A percentile compares a stretch with the other conserved stretches of the same genome.
Evolutionary conservation across 108 stramenopile genomes (phyloP).

Genomic region (Cyclostephanos invisitatus): DNA sequence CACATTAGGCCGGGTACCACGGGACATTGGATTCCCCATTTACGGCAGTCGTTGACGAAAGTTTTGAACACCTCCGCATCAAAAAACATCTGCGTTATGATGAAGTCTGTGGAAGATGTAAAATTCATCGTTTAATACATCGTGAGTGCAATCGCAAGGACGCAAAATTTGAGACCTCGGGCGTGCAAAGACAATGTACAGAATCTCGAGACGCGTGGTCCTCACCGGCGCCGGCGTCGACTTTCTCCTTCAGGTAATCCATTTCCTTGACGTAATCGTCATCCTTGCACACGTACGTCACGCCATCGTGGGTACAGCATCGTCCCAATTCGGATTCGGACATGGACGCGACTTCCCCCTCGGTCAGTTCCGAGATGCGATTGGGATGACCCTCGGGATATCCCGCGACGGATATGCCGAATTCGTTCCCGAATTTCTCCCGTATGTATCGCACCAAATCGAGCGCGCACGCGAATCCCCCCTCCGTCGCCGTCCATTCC

Average conservation of each 20-base stretch:
- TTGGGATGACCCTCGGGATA: constrained; percentile 99
- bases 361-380: constrained; percentile 81
- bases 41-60: constrained; percentile 92
- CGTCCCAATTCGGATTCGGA: constrained; percentile 81
- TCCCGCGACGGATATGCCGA: constrained; percentile 96
- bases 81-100: constrained; percentile 99
- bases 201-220: too few relatives aligned
- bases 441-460: constrained; percentile 98
- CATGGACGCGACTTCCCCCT: constrained; percentile 71
- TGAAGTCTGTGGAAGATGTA: constrained; percentile 68
- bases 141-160: background rate
- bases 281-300: constrained; percentile 89
- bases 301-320: constrained; percentile 78
- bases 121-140: background rate
- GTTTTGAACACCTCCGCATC: constrained; percentile 90
- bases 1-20: constrained; percentile 99
- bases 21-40: constrained; percentile 91
- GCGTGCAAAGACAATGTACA: too few relatives aligned
- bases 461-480: constrained; percentile 96
- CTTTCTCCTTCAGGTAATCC: constrained; percentile 90
- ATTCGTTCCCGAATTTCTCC: constrained; percentile 84
- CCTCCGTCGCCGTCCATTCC: constrained; percentile 94
- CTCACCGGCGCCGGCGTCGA: constrained; percentile 93
- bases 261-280: constrained; percentile 97
- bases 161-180: too few relatives aligned